Conservation (phyloP, 495 filamentous ascomycete species). For the Beverwykella pulmonaria region DNA sequence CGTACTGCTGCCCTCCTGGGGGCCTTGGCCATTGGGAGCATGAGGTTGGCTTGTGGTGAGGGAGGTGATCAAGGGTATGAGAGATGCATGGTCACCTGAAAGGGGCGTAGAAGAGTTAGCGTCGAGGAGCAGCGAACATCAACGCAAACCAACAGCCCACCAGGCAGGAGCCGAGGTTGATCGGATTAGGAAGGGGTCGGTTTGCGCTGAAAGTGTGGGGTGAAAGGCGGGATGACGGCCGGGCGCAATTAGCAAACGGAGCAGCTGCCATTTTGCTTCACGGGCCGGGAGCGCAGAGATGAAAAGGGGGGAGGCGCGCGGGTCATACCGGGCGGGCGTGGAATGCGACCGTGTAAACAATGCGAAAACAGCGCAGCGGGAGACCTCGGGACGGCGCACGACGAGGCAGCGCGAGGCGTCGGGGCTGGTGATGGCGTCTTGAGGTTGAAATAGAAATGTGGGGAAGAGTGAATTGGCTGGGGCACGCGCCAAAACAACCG, state of each 20-base stretch:
- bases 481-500: neutral
- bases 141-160: too few relatives aligned
- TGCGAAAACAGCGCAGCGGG: neutral
- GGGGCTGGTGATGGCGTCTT: neutral
- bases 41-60: neutral
- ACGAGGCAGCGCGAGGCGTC: neutral
- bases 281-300: neutral
- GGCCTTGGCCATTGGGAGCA: conserved; percentile 2
- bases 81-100: neutral
- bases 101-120: too few relatives aligned
- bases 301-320: neutral
- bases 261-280: conserved; percentile 22
- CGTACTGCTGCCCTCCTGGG: neutral
- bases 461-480: neutral
- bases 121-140: too few relatives aligned
- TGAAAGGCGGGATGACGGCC: neutral
- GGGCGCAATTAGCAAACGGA: conserved; percentile 25
- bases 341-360: neutral
- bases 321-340: conserved; percentile 3
- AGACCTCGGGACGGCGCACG: too few relatives aligned
- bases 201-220: too few relatives aligned
- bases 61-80: neutral
- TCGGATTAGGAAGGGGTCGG: neutral
- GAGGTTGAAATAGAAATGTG: conserved; percentile 31
- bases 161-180: neutral